These are phyloP conservation scores for Adansonia gregorii DNA, from an alignment of 441 rosid genomes.

Conservation along the genomic window DNA sequence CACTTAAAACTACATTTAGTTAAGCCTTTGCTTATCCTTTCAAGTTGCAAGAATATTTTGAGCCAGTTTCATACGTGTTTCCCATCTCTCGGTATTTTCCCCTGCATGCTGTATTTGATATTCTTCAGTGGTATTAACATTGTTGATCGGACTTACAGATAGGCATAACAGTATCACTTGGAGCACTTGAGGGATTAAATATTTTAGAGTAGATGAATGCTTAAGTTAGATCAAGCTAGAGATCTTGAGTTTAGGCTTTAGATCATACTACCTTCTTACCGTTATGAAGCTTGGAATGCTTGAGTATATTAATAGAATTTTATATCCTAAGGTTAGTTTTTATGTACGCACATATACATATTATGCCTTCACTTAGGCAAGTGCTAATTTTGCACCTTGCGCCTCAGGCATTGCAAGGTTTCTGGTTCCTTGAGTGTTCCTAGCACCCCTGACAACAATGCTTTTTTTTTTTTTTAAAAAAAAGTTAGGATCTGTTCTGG, in stretches of 20 bases:
- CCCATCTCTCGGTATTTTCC: background rate
- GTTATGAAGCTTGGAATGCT: too few relatives aligned
- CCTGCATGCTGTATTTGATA: background rate
- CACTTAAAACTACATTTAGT: background rate
- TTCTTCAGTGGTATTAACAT: background rate
- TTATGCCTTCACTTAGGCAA: too few relatives aligned
- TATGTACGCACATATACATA: too few relatives aligned
- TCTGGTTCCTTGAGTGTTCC: too few relatives aligned
- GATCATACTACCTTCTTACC: too few relatives aligned
- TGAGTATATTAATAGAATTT: background rate
- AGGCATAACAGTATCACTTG: background rate
- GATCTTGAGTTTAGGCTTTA: background rate
- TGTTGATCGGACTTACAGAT: too few relatives aligned
- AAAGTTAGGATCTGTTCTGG: background rate
- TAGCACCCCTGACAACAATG: conserved; percentile 65
- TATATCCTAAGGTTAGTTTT: too few relatives aligned
- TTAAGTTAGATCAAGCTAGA: conserved; percentile 9
- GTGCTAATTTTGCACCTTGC: too few relatives aligned
- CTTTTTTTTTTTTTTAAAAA: conserved; percentile 20
- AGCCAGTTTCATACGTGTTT: background rate
- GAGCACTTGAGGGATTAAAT: background rate
- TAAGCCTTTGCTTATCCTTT: background rate
- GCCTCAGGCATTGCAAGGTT: too few relatives aligned
- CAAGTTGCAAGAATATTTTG: background rate
- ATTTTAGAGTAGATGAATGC: background rate